Base-by-base conservation (phyloP, 495 filamentous ascomycete species). In the Sordaria brevicollis region DNA sequence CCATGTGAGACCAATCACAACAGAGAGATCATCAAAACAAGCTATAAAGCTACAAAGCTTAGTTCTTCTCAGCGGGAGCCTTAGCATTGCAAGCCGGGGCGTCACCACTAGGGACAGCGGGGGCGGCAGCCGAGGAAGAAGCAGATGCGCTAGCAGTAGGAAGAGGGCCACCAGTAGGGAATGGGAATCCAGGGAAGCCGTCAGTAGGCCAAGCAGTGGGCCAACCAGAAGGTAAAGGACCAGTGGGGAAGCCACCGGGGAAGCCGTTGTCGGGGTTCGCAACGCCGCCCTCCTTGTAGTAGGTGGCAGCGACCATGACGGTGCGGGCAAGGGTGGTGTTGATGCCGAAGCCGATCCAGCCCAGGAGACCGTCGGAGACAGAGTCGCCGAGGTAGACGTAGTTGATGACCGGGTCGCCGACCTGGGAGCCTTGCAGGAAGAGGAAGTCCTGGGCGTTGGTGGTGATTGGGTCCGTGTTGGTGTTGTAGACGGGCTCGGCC, bases 341-440 rank as follows among this genome's bases (percentile, higher is more conserved):
- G 70, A 89, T 80, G 65, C 81, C 87, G 17, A 89, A 77, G 25
- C 81, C 79, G 54, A 89, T 81, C 84, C 84, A 89, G 2, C 78
- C 85, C 10, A 89, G 79, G 11, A 90, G 69, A 33, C 88, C 88
- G 62, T 87, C 86, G 35, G 66, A 69, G 5, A 89, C 68, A 13
- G 68, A 75, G 29, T 86, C 83, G 10, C 87, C 87, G n/a, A 91
- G 83, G 25, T 79, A 78, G 19, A 82, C 79, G 71, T 86, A 89
- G 69, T 89, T 77, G 66, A 86, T 74, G 70, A 88, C 77, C 1
- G 87, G 86, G 74, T 89, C 86, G 17, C 83, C 82, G 29, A 78
- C 74, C 13, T 77, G 78, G 9, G 79, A 81, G 62, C 81, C 81
- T 62, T 81, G 77, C 5, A 75, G 70, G 68, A 84, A 78, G 57